Conservation (phyloP, 1,139 yeast genomes). For the Pichia sp. region DNA sequence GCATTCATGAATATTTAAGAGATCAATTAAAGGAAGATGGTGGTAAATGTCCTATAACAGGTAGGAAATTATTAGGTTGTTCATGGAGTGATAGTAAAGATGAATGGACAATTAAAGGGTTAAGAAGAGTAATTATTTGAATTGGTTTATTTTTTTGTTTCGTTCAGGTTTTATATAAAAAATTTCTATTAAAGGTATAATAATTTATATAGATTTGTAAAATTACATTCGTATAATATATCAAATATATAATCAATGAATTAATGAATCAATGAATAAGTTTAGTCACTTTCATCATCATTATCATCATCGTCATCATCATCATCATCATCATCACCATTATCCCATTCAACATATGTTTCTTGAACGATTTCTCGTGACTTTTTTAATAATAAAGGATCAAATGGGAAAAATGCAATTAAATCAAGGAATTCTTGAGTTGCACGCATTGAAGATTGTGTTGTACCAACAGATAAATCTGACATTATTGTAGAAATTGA, state of each 20-base stretch:
- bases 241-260: too few relatives aligned
- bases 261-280: too few relatives aligned
- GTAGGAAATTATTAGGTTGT: slow-evolving; percentile 66
- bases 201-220: neutral
- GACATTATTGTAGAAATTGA: slow-evolving; percentile 6
- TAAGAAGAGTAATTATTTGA: slow-evolving; percentile 56
- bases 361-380: slow-evolving; percentile 50
- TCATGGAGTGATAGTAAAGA: slow-evolving; percentile 50
- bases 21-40: slow-evolving; percentile 40
- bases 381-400: slow-evolving; percentile 71
- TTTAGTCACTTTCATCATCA: neutral
- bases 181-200: neutral
- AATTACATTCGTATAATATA: too few relatives aligned
- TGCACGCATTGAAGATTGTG: slow-evolving; percentile 18
- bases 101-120: slow-evolving; percentile 68
- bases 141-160: neutral
- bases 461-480: slow-evolving; percentile 8
- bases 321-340: slow-evolving; percentile 35
- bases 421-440: slow-evolving; percentile 76
- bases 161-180: neutral
- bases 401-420: slow-evolving; percentile 93
- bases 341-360: slow-evolving; percentile 80
- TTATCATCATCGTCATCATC: neutral
- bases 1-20: slow-evolving; percentile 64
- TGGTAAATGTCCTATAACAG: slow-evolving; percentile 84